Percentiles rank a stretch among this genome's conserved stretches.
phyloP scores from a whole-genome alignment of 208 protist species.

The Trichomonas tenax region DNA sequence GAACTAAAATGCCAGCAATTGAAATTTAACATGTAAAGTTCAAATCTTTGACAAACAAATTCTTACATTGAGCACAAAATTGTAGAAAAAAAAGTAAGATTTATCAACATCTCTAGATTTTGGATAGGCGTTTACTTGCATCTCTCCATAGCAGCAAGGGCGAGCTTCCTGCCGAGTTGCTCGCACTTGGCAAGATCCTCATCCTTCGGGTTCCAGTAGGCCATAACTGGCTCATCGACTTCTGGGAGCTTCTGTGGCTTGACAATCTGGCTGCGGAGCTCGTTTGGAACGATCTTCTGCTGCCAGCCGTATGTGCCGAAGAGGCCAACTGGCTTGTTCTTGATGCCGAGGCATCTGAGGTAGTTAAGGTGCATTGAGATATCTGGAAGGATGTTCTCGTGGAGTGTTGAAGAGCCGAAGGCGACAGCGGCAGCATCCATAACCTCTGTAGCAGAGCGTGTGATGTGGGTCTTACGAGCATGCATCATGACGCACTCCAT shows the following conservation, averaged over 20 bases:
- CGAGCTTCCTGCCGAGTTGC: not conserved
- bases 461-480: not conserved
- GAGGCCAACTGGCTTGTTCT: not conserved
- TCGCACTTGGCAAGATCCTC: not conserved
- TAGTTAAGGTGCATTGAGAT: not conserved
- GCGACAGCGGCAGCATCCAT: not conserved
- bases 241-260: not conserved
- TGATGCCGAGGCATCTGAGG: not conserved
- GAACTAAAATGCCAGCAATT: no score
- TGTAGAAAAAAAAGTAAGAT: no score
- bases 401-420: not conserved
- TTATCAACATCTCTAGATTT: not conserved
- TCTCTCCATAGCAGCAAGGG: not conserved
- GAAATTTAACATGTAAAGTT: no score
- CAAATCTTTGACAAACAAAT: no score
- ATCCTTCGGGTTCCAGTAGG: not conserved
- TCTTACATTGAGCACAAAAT: no score
- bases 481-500: not conserved
- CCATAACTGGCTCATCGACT: not conserved
- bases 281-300: not conserved
- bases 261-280: not conserved
- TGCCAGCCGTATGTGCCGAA: not conserved
- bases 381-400: not conserved
- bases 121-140: not conserved
- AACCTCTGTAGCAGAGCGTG: not conserved